Evolutionary conservation across 148 eudicot species (phyloP).

Genomic region (Silene conica): DNA sequence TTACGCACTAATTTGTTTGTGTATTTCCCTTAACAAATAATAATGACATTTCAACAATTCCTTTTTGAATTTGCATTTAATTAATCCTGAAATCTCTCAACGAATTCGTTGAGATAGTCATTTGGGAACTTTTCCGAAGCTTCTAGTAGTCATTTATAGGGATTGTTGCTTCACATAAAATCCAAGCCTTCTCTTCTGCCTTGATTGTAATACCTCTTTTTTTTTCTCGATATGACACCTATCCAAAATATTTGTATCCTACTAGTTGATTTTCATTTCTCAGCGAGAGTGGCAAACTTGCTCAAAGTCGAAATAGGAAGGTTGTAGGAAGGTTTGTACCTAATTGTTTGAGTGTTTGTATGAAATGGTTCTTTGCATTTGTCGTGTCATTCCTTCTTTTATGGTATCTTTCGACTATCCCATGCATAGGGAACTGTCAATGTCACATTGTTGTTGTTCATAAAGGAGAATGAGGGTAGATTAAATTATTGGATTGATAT

Average conservation of each 20-base stretch:
- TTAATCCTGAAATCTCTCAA: not conserved
- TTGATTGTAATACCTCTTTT: not conserved
- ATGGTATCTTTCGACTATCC: not conserved
- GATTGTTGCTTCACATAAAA: not conserved
- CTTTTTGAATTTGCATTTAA: not conserved
- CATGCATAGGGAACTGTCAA: no score
- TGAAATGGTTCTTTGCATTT: no score
- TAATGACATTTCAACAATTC: no score
- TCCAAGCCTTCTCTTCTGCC: not conserved
- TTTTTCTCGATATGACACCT: no score
- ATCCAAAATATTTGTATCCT: no score
- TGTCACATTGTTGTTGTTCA: not conserved
- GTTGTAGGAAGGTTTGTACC: conserved; percentile 24
- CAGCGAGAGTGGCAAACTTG: not conserved
- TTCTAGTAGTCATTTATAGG: not conserved
- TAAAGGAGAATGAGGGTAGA: not conserved
- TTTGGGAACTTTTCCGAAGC: not conserved
- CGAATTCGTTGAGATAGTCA: conserved; percentile 5
- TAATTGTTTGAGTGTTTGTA: no score
- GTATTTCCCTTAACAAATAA: not conserved
- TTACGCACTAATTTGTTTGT: not conserved
- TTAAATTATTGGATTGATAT: no score
- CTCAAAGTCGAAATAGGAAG: conserved; percentile 3
- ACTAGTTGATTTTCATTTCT: not conserved
- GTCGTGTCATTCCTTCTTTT: not conserved